Evolutionary conservation across 805 yeast genomes (phyloP).

Genomic region (Metschnikowia cubensis): DNA sequence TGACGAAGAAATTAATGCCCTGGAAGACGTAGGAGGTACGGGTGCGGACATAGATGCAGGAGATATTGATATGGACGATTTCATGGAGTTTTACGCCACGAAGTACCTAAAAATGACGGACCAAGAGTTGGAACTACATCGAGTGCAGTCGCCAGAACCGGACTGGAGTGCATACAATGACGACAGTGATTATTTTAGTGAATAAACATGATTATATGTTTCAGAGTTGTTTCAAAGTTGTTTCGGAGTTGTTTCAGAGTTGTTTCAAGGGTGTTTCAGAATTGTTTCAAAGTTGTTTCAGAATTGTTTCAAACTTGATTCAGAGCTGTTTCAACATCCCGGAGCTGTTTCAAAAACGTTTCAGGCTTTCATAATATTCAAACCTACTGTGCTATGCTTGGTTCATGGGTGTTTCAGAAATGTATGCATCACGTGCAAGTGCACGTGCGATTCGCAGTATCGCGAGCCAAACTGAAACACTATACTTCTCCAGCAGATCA

Average conservation of each 20-base stretch:
- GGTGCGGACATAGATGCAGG: constrained; percentile 1
- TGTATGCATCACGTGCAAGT: neutral
- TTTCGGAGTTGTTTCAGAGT: too few relatives aligned
- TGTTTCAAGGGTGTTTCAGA: too few relatives aligned
- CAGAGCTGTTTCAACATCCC: too few relatives aligned
- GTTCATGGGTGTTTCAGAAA: neutral
- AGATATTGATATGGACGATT: constrained; percentile 13
- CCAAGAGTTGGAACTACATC: constrained; percentile 8
- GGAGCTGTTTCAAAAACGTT: too few relatives aligned
- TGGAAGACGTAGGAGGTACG: neutral
- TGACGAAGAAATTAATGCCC: neutral
- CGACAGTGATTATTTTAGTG: constrained; percentile 12
- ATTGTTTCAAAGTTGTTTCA: too few relatives aligned
- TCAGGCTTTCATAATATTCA: too few relatives aligned
- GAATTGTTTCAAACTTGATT: too few relatives aligned
- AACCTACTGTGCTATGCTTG: too few relatives aligned
- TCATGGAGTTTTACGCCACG: constrained; percentile 14
- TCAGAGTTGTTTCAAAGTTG: too few relatives aligned
- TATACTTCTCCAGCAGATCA: neutral
- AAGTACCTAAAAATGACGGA: constrained; percentile 8
- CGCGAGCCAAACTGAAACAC: neutral
- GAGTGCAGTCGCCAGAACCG: neutral
- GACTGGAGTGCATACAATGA: constrained; percentile 14
- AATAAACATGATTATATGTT: neutral
- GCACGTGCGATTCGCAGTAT: neutral